Evolutionary conservation across 2,329 filamentous ascomycete genomes (phyloP).

Genomic region (Chaetomiaceae sp.): DNA sequence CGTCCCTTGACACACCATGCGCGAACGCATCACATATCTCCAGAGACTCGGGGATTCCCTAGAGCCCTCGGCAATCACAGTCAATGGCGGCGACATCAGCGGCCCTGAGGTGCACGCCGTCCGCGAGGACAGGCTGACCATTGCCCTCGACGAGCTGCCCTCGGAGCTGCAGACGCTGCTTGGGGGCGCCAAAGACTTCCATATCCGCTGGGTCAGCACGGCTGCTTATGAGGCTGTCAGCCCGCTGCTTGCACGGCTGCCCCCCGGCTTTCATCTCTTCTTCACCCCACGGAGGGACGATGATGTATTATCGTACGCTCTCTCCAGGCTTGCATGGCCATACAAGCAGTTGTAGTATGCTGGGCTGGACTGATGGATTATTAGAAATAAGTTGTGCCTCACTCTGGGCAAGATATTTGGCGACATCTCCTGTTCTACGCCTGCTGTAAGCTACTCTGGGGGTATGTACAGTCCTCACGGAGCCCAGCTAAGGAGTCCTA

Average conservation of each 20-base stretch:
- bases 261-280: slow-evolving; percentile 77
- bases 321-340: not conserved
- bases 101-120: slow-evolving; percentile 57
- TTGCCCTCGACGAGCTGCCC: slow-evolving; percentile 70
- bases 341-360: no score
- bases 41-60: slow-evolving; percentile 60
- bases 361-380: not conserved
- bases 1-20: slow-evolving; percentile 54
- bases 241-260: slow-evolving; percentile 69
- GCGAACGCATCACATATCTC: slow-evolving; percentile 75
- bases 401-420: slow-evolving; percentile 32
- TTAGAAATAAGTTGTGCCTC: slow-evolving; percentile 30
- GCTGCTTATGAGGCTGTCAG: slow-evolving; percentile 52
- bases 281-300: slow-evolving; percentile 58
- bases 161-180: slow-evolving; percentile 59
- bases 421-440: slow-evolving; percentile 32
- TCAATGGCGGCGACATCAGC: slow-evolving; percentile 52
- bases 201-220: slow-evolving; percentile 72
- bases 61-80: slow-evolving; percentile 57
- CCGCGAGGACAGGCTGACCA: slow-evolving; percentile 74
- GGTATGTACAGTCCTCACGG: no score
- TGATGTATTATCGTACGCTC: slow-evolving; percentile 26
- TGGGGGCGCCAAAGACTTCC: slow-evolving; percentile 62
- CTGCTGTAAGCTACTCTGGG: slow-evolving; percentile 25
- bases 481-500: slow-evolving; percentile 24